Percentiles rank a stretch among this genome's conserved stretches.
Evolutionary conservation across 1,284 basidiomycete genomes (phyloP).

Genomic region (Cutaneotrichosporon mucoides): DNA sequence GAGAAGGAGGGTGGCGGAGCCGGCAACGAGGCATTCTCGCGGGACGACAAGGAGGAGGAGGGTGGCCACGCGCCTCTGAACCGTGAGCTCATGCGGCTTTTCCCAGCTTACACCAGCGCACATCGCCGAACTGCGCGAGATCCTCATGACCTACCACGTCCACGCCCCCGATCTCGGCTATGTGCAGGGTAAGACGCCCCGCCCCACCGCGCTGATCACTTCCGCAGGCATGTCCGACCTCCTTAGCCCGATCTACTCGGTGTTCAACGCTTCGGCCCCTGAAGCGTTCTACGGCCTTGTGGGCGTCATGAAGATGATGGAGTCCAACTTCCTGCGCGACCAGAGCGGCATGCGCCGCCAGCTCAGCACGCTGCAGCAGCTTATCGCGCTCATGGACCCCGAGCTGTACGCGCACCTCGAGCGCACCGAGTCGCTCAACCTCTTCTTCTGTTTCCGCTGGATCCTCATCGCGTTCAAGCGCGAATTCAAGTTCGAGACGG

Average conservation of each 20-base stretch:
- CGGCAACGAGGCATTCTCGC: slow-evolving; percentile 20
- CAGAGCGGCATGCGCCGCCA: slow-evolving; percentile 98
- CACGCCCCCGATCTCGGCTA: slow-evolving; percentile 77
- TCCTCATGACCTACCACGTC: slow-evolving; percentile 90
- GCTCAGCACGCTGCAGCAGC: slow-evolving; percentile 78
- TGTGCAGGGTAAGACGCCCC: slow-evolving; percentile 21
- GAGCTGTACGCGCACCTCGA: slow-evolving; percentile 85
- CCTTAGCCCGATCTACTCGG: slow-evolving; percentile 87
- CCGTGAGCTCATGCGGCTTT: slow-evolving; percentile 26
- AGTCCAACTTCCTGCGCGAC: slow-evolving; percentile 90
- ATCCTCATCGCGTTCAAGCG: slow-evolving; percentile 80
- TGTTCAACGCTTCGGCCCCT: slow-evolving; percentile 82
- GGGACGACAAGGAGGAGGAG: slow-evolving; percentile 57
- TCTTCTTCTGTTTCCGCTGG: slow-evolving; percentile 97
- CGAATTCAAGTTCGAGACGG: slow-evolving; percentile 86
- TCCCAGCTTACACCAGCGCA: slow-evolving; percentile 29
- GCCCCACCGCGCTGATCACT: no score
- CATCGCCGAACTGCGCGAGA: slow-evolving; percentile 49
- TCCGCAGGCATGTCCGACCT: slow-evolving; percentile 81
- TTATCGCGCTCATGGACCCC: slow-evolving; percentile 90
- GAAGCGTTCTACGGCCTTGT: slow-evolving; percentile 95
- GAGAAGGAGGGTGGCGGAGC: slow-evolving; percentile 42
- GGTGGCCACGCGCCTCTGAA: slow-evolving; percentile 81
- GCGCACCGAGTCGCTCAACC: slow-evolving; percentile 81
- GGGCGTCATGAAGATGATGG: slow-evolving; percentile 91